phyloP scores from a whole-genome alignment of 495 filamentous ascomycete species.

The Parathielavia hyrcaniae region DNA sequence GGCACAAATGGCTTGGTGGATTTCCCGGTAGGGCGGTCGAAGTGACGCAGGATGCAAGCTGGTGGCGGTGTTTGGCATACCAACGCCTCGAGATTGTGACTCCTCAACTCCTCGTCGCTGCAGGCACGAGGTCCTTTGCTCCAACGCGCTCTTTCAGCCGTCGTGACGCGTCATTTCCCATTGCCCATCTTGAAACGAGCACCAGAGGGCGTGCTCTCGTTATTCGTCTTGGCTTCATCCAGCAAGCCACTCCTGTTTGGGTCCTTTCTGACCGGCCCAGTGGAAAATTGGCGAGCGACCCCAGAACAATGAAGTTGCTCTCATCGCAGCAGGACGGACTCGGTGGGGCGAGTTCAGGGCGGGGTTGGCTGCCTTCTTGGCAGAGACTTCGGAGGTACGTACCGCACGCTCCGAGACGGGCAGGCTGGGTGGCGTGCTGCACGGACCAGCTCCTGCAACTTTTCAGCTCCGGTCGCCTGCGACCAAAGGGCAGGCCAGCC shows the following conservation, averaged over 20 bases:
- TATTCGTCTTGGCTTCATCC: neutral
- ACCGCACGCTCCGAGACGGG: slow-evolving; percentile 14
- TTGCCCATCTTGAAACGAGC: slow-evolving; percentile 1
- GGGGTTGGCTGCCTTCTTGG: slow-evolving; percentile 15
- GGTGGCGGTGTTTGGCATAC: slow-evolving; percentile 5
- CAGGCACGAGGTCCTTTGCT: neutral
- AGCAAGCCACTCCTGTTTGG: neutral
- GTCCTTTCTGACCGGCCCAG: neutral
- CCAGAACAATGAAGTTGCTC: neutral
- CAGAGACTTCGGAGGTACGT: neutral
- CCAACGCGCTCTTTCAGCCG: neutral
- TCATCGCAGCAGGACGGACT: slow-evolving; percentile 1
- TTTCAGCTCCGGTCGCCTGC: slow-evolving; percentile 43
- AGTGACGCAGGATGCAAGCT: neutral
- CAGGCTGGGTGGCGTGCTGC: slow-evolving; percentile 36
- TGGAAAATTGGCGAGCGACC: neutral
- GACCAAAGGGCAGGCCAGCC: slow-evolving; percentile 19
- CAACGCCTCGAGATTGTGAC: slow-evolving; percentile 4
- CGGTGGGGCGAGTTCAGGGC: slow-evolving; percentile 7
- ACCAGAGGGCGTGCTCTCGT: slow-evolving; percentile 7
- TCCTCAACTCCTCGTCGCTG: slow-evolving; percentile 5
- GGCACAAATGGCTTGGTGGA: neutral
- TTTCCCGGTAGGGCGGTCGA: neutral
- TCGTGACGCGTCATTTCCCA: slow-evolving; percentile 7
- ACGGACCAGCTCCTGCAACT: slow-evolving; percentile 41